These are phyloP conservation scores for Cladorrhinum samala DNA, from an alignment of 495 filamentous ascomycete species.

Conservation along the genomic window DNA sequence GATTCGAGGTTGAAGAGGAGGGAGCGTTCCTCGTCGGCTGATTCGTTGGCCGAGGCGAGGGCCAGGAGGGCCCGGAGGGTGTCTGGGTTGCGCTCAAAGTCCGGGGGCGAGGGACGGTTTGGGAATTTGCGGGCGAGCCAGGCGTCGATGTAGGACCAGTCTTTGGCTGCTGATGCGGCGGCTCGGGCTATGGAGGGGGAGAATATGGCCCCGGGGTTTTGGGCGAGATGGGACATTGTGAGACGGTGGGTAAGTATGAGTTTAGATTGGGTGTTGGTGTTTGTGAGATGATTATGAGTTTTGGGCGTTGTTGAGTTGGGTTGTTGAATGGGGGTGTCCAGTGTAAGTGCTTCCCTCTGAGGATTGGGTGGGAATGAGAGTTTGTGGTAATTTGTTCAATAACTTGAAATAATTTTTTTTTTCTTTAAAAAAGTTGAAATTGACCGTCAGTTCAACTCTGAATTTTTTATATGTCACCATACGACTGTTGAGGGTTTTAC, in stretches of 20 bases:
- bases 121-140: slow-evolving; percentile 68
- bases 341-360: not conserved
- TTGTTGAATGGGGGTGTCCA: not conserved
- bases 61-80: slow-evolving; percentile 72
- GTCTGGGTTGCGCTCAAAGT: slow-evolving; percentile 78
- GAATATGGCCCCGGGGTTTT: slow-evolving; percentile 56
- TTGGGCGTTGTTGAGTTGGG: slow-evolving; percentile 3
- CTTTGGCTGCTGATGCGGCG: slow-evolving; percentile 60
- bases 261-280: not conserved
- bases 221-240: slow-evolving; percentile 49
- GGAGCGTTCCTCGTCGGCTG: slow-evolving; percentile 68
- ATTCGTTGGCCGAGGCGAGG: slow-evolving; percentile 70
- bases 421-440: not conserved
- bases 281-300: not conserved
- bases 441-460: not conserved
- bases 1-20: slow-evolving; percentile 56
- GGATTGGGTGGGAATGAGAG: not conserved
- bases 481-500: not conserved
- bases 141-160: slow-evolving; percentile 80
- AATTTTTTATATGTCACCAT: not conserved
- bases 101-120: slow-evolving; percentile 36
- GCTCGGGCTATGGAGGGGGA: slow-evolving; percentile 64
- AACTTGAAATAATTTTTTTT: not conserved
- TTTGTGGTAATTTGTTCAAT: not conserved
- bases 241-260: not conserved